Percentiles rank a stretch among this genome's conserved stretches.
These are phyloP conservation scores for Aureobasidium musti DNA, from an alignment of 2,329 filamentous ascomycete genomes.

Conservation along the genomic window DNA sequence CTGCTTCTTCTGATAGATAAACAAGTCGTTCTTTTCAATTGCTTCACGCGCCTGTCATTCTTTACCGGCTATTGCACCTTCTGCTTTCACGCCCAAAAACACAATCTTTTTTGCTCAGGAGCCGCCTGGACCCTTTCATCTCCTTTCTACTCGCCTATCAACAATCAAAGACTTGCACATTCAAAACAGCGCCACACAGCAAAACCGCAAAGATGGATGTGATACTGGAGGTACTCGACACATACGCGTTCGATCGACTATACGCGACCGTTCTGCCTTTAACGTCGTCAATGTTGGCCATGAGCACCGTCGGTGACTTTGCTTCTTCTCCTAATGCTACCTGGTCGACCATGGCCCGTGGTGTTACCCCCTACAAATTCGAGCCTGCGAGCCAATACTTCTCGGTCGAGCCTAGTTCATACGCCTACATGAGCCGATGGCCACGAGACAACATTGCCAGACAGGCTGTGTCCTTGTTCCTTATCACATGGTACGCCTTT, in stretches of 20 bases:
- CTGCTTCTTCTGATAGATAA: constrained; percentile 27
- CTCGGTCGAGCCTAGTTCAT: constrained; percentile 67
- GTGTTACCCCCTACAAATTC: constrained; percentile 61
- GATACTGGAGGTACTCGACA: constrained; percentile 82
- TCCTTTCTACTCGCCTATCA: background rate
- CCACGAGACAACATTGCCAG: constrained; percentile 74
- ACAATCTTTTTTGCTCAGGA: background rate
- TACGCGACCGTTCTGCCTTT: constrained; percentile 72
- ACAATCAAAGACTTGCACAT: constrained; percentile 1
- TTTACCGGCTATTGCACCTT: constrained; percentile 15
- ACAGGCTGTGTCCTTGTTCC: constrained; percentile 72
- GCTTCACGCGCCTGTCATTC: constrained; percentile 24
- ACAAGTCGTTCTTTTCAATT: constrained; percentile 26
- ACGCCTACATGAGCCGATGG: constrained; percentile 77
- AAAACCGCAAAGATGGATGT: constrained; percentile 70
- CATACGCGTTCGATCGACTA: constrained; percentile 74
- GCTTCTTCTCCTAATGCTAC: constrained; percentile 61
- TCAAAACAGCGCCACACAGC: constrained; percentile 37
- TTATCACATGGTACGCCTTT: constrained; percentile 75
- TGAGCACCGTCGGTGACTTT: constrained; percentile 52
- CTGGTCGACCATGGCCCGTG: constrained; percentile 48
- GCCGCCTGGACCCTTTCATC: background rate
- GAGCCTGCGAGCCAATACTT: constrained; percentile 72
- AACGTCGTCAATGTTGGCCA: constrained; percentile 53
- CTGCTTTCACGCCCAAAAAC: background rate